Evolutionary conservation across 345 rosid genomes (phyloP).

Genomic region (Punica granatum): DNA sequence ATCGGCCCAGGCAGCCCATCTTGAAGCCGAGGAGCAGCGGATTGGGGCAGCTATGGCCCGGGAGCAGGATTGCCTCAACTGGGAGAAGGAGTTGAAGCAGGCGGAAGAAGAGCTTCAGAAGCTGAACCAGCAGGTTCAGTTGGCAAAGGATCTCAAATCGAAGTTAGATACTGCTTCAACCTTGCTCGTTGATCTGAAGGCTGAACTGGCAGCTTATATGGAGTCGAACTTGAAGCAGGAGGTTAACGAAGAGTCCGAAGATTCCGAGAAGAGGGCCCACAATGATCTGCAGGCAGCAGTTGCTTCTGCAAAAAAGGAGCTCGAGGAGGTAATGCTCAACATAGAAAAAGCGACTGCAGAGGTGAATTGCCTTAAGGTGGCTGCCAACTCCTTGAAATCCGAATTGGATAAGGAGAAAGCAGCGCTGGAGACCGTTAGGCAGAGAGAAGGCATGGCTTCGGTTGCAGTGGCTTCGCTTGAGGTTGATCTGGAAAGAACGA

Average conservation of each 20-base stretch:
- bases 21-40: conserved; percentile 90
- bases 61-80: conserved; percentile 67
- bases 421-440: conserved; percentile 47
- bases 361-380: conserved; percentile 60
- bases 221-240: conserved; percentile 50
- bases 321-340: conserved; percentile 68
- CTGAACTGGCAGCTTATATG: conserved; percentile 70
- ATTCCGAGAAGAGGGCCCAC: conserved; percentile 30
- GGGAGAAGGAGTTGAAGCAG: conserved; percentile 87
- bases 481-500: conserved; percentile 64
- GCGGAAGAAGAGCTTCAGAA: conserved; percentile 76
- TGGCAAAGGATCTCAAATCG: conserved; percentile 62
- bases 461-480: conserved; percentile 66
- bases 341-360: conserved; percentile 71
- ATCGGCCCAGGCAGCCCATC: conserved; percentile 83
- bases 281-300: conserved; percentile 48
- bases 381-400: conserved; percentile 48
- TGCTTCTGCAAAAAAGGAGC: conserved; percentile 73
- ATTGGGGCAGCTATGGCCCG: conserved; percentile 74
- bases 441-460: conserved; percentile 85
- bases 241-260: conserved; percentile 21
- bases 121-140: conserved; percentile 59
- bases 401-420: conserved; percentile 66
- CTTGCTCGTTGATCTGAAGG: conserved; percentile 66
- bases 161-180: conserved; percentile 62